phyloP scores from a whole-genome alignment of 495 filamentous ascomycete genomes.

The Neurospora sublineolata region DNA sequence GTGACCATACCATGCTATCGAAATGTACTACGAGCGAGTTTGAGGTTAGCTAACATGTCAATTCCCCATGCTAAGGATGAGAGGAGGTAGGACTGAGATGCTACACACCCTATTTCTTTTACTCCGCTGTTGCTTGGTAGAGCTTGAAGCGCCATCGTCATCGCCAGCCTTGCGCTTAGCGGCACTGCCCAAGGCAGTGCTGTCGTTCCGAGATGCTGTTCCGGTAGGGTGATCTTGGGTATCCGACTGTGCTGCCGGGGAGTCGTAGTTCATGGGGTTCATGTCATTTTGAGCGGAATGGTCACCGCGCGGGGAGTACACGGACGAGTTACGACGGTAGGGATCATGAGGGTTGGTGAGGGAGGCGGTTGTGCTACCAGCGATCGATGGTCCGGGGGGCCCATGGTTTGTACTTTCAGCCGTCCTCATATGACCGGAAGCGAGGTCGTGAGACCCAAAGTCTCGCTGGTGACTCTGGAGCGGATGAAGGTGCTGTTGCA shows the following conservation, averaged over 20 bases:
- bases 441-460: neutral
- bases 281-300: constrained; percentile 20
- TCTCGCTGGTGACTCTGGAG: neutral
- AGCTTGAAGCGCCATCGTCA: constrained; percentile 22
- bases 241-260: constrained; percentile 1
- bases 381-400: neutral
- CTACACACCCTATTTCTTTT: constrained; percentile 46
- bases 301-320: constrained; percentile 25
- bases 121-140: constrained; percentile 39
- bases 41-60: neutral
- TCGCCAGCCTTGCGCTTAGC: constrained; percentile 6
- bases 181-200: neutral
- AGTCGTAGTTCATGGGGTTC: neutral
- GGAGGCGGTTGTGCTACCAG: neutral
- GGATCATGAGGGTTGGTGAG: neutral
- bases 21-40: constrained; percentile 54
- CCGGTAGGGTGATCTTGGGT: constrained; percentile 1
- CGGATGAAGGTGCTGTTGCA: neutral
- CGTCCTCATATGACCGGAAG: neutral
- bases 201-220: constrained; percentile 19
- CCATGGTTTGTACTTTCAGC: neutral
- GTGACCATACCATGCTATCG: constrained; percentile 69
- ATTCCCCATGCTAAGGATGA: neutral
- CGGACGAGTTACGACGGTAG: constrained; percentile 10
- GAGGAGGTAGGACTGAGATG: neutral